phyloP scores from a whole-genome alignment of 2,329 filamentous ascomycete species.

The Colletotrichum musicola region DNA sequence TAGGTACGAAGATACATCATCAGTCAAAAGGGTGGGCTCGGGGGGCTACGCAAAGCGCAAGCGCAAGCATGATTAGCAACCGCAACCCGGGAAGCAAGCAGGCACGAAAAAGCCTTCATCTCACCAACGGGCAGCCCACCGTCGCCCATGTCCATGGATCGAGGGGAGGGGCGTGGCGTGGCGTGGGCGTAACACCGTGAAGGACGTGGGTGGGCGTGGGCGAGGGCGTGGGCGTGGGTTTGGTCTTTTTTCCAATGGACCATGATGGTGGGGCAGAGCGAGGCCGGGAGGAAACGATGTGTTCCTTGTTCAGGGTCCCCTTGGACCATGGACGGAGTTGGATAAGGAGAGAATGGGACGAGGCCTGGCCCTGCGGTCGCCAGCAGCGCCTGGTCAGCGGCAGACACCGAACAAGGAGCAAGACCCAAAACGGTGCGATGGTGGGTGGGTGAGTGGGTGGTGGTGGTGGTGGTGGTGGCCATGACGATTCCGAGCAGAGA shows the following conservation, averaged over 20 bases:
- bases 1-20: slow-evolving; percentile 36
- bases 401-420: slow-evolving; percentile 30
- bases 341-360: slow-evolving; percentile 31
- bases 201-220: slow-evolving; percentile 14
- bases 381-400: slow-evolving; percentile 21
- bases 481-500: slow-evolving; percentile 26
- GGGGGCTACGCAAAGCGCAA: slow-evolving; percentile 18
- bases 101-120: slow-evolving; percentile 28
- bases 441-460: too few species aligned
- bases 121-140: slow-evolving; percentile 37
- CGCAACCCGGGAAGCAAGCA: slow-evolving; percentile 15
- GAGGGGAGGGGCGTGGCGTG: not conserved
- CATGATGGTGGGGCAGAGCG: slow-evolving; percentile 22
- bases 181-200: not conserved
- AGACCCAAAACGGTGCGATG: slow-evolving; percentile 28
- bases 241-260: not conserved
- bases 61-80: slow-evolving; percentile 18
- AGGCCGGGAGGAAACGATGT: slow-evolving; percentile 18
- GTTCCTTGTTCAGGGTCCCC: slow-evolving; percentile 39
- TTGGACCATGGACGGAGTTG: slow-evolving; percentile 32
- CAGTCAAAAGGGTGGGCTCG: slow-evolving; percentile 34
- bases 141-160: not conserved
- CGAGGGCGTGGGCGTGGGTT: slow-evolving; percentile 4
- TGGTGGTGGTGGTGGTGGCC: not conserved
- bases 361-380: slow-evolving; percentile 17